Conservation (phyloP, 2,329 filamentous ascomycete genomes). For the Xylaria sp. region DNA sequence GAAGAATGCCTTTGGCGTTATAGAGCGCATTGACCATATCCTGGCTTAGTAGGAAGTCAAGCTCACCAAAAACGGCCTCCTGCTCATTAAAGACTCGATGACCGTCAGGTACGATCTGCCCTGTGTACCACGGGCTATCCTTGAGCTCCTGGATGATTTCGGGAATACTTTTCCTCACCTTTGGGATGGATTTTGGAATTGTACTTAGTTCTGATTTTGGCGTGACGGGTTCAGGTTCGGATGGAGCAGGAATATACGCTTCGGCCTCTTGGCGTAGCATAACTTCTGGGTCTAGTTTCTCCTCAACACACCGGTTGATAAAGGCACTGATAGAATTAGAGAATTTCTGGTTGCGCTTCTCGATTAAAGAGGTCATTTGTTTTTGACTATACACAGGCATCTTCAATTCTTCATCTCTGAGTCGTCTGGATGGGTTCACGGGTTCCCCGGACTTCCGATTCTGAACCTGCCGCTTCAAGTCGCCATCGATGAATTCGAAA, state of each 20-base stretch:
- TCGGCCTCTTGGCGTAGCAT: constrained; percentile 68
- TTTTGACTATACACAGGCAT: constrained; percentile 95
- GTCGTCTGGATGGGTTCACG: constrained; percentile 71
- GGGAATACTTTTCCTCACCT: constrained; percentile 79
- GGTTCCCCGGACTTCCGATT: constrained; percentile 78
- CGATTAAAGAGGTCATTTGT: constrained; percentile 88
- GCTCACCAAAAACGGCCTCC: constrained; percentile 80
- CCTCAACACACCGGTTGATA: constrained; percentile 75
- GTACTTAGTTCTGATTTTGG: constrained; percentile 52
- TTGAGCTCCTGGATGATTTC: constrained; percentile 89
- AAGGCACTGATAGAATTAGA: constrained; percentile 79
- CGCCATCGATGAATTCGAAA: constrained; percentile 93
- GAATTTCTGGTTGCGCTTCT: constrained; percentile 89
- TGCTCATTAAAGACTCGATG: constrained; percentile 92
- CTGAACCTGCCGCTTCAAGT: constrained; percentile 82
- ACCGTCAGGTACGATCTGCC: constrained; percentile 92
- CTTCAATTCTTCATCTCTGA: constrained; percentile 82
- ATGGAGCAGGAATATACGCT: constrained; percentile 70
- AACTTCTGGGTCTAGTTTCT: constrained; percentile 73
- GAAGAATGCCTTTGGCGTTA: constrained; percentile 86
- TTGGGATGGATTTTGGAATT: constrained; percentile 78
- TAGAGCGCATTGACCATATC: constrained; percentile 95
- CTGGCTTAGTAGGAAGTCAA: constrained; percentile 89
- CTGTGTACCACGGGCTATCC: constrained; percentile 84
- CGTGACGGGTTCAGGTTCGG: constrained; percentile 53